Percentiles rank a stretch among this genome's conserved stretches.
Evolutionary conservation across 2,329 filamentous ascomycete genomes (phyloP).

Genomic region (Escovopsis sp.): DNA sequence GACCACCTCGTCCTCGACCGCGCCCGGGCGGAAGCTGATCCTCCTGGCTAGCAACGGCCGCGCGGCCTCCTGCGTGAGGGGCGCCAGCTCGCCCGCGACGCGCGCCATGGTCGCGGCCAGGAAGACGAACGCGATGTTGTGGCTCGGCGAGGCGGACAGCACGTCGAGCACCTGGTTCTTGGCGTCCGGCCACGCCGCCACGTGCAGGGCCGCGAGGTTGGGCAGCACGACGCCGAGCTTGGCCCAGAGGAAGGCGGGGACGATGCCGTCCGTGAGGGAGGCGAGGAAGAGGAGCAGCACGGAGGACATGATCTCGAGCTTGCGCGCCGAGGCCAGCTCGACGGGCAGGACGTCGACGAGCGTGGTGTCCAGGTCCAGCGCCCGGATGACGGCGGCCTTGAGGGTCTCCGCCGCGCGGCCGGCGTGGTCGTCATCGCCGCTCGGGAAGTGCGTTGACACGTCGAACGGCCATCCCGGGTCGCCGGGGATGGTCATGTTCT

Average conservation of each 20-base stretch:
- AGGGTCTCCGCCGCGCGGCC: slow-evolving; percentile 9
- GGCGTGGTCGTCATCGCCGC: slow-evolving; percentile 7
- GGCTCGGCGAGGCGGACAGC: slow-evolving; percentile 53
- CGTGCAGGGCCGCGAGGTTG: slow-evolving; percentile 13
- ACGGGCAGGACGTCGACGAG: slow-evolving; percentile 46
- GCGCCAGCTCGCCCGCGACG: slow-evolving; percentile 32
- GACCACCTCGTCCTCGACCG: slow-evolving; percentile 13
- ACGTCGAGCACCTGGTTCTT: slow-evolving; percentile 52
- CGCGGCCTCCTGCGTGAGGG: slow-evolving; percentile 19
- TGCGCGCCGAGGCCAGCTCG: slow-evolving; percentile 47
- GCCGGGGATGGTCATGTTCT: slow-evolving; percentile 33
- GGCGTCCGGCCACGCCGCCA: slow-evolving; percentile 22
- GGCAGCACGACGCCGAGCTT: slow-evolving; percentile 46
- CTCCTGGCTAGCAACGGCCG: slow-evolving; percentile 22
- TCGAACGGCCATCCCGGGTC: slow-evolving; percentile 48
- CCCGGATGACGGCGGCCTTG: slow-evolving; percentile 35
- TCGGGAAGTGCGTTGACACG: slow-evolving; percentile 19
- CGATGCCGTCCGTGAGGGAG: slow-evolving; percentile 63
- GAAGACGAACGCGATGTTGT: slow-evolving; percentile 84
- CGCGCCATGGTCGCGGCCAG: slow-evolving; percentile 58
- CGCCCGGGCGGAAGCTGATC: slow-evolving; percentile 28
- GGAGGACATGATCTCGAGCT: slow-evolving; percentile 60
- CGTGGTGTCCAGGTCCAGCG: slow-evolving; percentile 54
- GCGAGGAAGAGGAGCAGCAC: slow-evolving; percentile 59
- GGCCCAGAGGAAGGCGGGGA: slow-evolving; percentile 56